phyloP scores from a whole-genome alignment of 1,284 basidiomycete species.

The Rhodotorula sp. region DNA sequence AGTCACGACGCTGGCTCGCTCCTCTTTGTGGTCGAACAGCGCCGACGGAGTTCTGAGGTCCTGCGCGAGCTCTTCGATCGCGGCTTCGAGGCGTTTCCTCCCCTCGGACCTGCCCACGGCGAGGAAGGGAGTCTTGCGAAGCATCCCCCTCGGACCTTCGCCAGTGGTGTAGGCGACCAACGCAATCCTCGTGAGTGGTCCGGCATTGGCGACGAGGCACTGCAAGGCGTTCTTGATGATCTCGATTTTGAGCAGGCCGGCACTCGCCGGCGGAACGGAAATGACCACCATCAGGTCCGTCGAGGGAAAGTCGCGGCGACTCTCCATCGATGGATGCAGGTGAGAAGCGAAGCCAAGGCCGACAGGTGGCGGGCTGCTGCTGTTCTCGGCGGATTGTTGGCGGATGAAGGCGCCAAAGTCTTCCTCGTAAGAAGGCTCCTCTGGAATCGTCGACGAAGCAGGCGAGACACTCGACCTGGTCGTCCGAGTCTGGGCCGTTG shows the following conservation, averaged over 20 bases:
- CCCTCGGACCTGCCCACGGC: constrained; percentile 67
- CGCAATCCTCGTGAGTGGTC: constrained; percentile 72
- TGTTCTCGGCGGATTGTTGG: neutral
- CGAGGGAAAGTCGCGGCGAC: constrained; percentile 56
- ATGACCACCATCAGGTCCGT: constrained; percentile 89
- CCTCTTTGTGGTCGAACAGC: constrained; percentile 74
- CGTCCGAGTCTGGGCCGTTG: constrained; percentile 24
- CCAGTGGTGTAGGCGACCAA: constrained; percentile 81
- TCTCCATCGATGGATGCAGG: neutral
- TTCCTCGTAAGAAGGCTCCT: constrained; percentile 18
- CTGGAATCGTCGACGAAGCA: constrained; percentile 16
- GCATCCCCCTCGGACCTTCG: constrained; percentile 65
- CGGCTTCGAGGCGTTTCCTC: constrained; percentile 65
- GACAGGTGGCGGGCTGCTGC: neutral
- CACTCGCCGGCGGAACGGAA: constrained; percentile 67
- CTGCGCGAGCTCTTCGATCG: constrained; percentile 68
- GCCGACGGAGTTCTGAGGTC: constrained; percentile 51
- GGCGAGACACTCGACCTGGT: constrained; percentile 27
- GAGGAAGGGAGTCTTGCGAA: constrained; percentile 86
- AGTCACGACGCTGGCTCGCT: constrained; percentile 92
- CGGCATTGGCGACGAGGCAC: constrained; percentile 73
- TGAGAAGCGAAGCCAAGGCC: neutral
- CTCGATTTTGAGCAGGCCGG: constrained; percentile 76
- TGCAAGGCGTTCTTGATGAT: constrained; percentile 81
- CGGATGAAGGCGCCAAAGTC: constrained; percentile 17